Evolutionary conservation across 768 basidiomycete genomes (phyloP).

Genomic region (Rubroboletus pulcherrimus): DNA sequence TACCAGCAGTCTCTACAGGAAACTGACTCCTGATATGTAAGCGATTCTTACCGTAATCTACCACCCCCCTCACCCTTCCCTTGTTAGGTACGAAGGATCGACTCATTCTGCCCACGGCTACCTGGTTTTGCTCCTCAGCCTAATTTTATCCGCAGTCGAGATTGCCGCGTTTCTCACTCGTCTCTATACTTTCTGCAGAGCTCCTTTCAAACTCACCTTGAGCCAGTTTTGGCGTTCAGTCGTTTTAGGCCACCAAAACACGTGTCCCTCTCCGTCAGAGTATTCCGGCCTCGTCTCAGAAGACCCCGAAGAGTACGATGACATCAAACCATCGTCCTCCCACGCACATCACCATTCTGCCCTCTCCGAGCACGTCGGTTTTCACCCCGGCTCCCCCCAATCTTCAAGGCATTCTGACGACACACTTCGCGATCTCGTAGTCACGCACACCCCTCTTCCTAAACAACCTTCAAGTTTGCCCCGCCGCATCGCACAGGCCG

Average conservation of each 20-base stretch:
- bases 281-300: slow-evolving; percentile 57
- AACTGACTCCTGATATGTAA: slow-evolving; percentile 80
- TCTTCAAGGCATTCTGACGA: slow-evolving; percentile 52
- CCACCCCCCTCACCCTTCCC: slow-evolving; percentile 8
- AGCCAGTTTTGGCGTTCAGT: slow-evolving; percentile 55
- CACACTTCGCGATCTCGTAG: slow-evolving; percentile 46
- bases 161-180: slow-evolving; percentile 49
- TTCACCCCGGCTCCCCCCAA: slow-evolving; percentile 41
- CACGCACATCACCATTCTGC: slow-evolving; percentile 41
- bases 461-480: slow-evolving; percentile 24
- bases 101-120: slow-evolving; percentile 66
- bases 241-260: slow-evolving; percentile 46
- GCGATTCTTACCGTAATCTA: slow-evolving; percentile 28
- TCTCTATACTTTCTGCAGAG: slow-evolving; percentile 43
- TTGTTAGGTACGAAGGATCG: slow-evolving; percentile 62
- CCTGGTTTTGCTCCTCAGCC: slow-evolving; percentile 43
- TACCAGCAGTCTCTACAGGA: slow-evolving; percentile 66
- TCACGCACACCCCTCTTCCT: slow-evolving; percentile 8
- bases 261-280: slow-evolving; percentile 33
- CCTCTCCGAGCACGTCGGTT: slow-evolving; percentile 52
- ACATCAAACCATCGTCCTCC: slow-evolving; percentile 33
- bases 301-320: slow-evolving; percentile 54
- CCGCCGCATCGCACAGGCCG: slow-evolving; percentile 41
- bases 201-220: slow-evolving; percentile 43
- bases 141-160: slow-evolving; percentile 51